Percentiles rank a stretch among this genome's conserved stretches.
Conservation (phyloP, 805 yeast species). For the Yarrowia sp. region DNA sequence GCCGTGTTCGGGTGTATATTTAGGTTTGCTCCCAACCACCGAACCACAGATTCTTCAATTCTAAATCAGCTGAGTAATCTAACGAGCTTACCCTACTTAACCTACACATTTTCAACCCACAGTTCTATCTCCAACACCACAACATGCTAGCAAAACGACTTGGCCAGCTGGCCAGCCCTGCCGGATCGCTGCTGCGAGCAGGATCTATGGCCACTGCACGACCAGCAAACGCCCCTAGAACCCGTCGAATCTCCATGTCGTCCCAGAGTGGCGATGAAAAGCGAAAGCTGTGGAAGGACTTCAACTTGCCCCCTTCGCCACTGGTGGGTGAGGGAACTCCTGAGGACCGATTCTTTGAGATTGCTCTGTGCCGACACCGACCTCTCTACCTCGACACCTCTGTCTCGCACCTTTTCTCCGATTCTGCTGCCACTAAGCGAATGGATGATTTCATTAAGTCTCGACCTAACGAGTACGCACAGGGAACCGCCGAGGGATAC, state of each 20-base stretch:
- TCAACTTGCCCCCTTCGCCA: slow-evolving; percentile 24
- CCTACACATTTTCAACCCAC: slow-evolving; percentile 20
- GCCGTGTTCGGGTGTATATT: neutral
- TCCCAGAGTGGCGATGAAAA: slow-evolving; percentile 15
- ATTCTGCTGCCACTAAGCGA: slow-evolving; percentile 23
- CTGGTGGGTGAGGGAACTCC: slow-evolving; percentile 7
- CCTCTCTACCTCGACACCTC: slow-evolving; percentile 22
- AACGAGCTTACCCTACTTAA: slow-evolving; percentile 1
- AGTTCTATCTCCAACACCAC: slow-evolving; percentile 18
- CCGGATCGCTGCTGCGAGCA: slow-evolving; percentile 25
- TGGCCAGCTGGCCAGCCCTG: slow-evolving; percentile 23
- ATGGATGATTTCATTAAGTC: slow-evolving; percentile 11
- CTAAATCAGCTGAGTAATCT: slow-evolving; percentile 11
- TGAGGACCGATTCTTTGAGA: slow-evolving; percentile 16
- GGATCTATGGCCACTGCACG: slow-evolving; percentile 9
- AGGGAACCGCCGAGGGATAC: slow-evolving; percentile 8
- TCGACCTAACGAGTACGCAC: slow-evolving; percentile 21
- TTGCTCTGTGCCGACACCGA: slow-evolving; percentile 23
- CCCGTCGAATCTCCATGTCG: slow-evolving; percentile 24
- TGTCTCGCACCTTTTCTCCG: slow-evolving; percentile 20
- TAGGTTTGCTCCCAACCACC: slow-evolving; percentile 17
- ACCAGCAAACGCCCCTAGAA: slow-evolving; percentile 10
- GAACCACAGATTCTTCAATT: neutral
- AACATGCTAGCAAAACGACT: slow-evolving; percentile 23
- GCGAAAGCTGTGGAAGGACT: slow-evolving; percentile 21